Conservation (phyloP, 2,329 filamentous ascomycete species). For the Aspergillus glaucus region DNA sequence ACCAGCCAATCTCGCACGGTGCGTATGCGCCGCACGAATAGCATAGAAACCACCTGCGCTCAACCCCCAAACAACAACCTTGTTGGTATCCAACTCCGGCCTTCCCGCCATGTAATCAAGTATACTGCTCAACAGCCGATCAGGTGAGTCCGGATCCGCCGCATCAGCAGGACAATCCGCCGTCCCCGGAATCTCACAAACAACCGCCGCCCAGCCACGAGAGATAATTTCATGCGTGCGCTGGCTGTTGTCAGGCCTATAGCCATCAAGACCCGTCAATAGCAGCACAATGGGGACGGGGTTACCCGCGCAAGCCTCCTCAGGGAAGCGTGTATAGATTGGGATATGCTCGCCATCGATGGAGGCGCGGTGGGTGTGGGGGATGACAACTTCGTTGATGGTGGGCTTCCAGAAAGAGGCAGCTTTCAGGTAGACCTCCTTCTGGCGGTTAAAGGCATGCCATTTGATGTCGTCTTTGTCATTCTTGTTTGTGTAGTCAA, state of each 20-base stretch:
- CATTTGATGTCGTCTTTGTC: constrained; percentile 44
- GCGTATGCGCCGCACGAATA: constrained; percentile 62
- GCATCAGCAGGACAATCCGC: constrained; percentile 62
- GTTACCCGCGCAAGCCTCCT: constrained; percentile 33
- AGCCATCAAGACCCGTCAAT: constrained; percentile 55
- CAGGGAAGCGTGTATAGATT: constrained; percentile 59
- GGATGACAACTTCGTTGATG: constrained; percentile 56
- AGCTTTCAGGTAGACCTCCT: constrained; percentile 56
- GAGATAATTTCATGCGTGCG: constrained; percentile 56
- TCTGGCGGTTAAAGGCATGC: constrained; percentile 60
- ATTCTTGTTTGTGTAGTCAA: constrained; percentile 22
- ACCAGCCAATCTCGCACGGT: constrained; percentile 49
- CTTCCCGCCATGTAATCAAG: constrained; percentile 53
- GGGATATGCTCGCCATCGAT: constrained; percentile 54
- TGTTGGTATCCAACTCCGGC: constrained; percentile 50
- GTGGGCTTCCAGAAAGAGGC: constrained; percentile 50
- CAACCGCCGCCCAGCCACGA: constrained; percentile 58
- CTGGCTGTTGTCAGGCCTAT: constrained; percentile 47
- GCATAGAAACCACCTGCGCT: constrained; percentile 64
- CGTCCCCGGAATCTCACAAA: constrained; percentile 61
- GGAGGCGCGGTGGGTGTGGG: constrained; percentile 47
- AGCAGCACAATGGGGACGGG: constrained; percentile 50
- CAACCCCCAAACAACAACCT: constrained; percentile 58
- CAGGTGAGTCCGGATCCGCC: constrained; percentile 52
- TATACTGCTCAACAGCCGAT: constrained; percentile 58